Base-by-base conservation (phyloP, 1,284 basidiomycete species). In the Cryptococcus jaspeensis region DNA sequence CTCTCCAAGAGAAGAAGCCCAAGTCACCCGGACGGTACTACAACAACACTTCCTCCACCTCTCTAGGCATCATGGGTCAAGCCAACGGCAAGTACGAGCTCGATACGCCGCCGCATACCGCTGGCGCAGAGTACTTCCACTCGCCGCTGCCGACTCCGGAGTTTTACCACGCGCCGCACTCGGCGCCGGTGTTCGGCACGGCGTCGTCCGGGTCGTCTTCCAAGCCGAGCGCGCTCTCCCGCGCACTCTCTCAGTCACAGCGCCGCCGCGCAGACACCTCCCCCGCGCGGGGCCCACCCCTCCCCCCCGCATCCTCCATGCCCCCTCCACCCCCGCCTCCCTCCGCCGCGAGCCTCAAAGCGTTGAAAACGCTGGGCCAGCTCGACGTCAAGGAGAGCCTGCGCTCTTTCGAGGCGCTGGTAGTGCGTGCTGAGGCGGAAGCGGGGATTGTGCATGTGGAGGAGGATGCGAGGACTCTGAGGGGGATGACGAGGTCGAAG, bases 111-210 rank as follows among this genome's bases (percentile, higher is more conserved):
- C 32, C n/a, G 6, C 45, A 46, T 7, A n/a, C 12, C 12, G 23
- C 13, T 5, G 4, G 23, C 32, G 25, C n/a, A 12, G 32, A 22
- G 23, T 35, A 20, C 23, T 16, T n/a, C 45, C 41, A 40, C n/a
- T 38, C 18, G 2, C 47, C 47, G 5, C 41, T 6, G 1, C 12
- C 18, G 5, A n/a, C 47, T 5, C 56, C 52, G 3, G 49, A 53
- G 8, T 51, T 58, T 35, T 49, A 55, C 20, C 50, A 52, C 38
- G 44, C 58, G 3, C 58, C 58, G 8, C 58, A 59, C 22, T 59
- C 58, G 15, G 58, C 58, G 22, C 54, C 58, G 44, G 47, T 53
- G 28, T 9, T 56, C 20, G 42, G 54, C 9, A 44, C 45, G n/a
- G 45, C 28, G 5, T 32, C 28, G 5, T 4, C 28, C 9, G 28